Evolutionary conservation across 495 filamentous ascomycete species (phyloP).

Genomic region (Penicillium pulvis): DNA sequence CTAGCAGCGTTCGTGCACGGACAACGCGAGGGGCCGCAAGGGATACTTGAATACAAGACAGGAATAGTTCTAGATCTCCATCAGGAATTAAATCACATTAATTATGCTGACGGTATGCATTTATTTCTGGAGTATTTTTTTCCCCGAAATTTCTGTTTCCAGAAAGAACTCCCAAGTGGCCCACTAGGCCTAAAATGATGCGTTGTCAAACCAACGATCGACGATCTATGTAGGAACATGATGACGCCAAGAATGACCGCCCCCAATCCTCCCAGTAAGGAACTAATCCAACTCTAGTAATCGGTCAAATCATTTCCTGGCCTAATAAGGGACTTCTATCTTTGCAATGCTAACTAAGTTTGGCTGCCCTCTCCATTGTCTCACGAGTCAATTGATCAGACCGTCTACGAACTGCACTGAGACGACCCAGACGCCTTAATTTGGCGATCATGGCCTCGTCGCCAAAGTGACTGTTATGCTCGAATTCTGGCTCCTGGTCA

Average conservation of each 20-base stretch:
- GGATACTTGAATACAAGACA: slow-evolving; percentile 8
- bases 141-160: not conserved
- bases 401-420: slow-evolving; percentile 53
- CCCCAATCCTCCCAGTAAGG: not conserved
- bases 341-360: slow-evolving; percentile 42
- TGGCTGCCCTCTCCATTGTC: slow-evolving; percentile 56
- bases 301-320: not conserved
- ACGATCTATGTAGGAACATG: not conserved
- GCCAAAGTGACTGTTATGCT: slow-evolving; percentile 75
- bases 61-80: not conserved
- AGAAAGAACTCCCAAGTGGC: not conserved
- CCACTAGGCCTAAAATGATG: not conserved
- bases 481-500: slow-evolving; percentile 77
- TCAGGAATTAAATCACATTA: not conserved
- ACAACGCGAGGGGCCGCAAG: slow-evolving; percentile 27
- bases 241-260: not conserved
- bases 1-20: slow-evolving; percentile 15
- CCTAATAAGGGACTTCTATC: not conserved
- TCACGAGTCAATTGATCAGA: slow-evolving; percentile 58
- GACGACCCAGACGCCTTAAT: slow-evolving; percentile 60
- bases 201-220: not conserved
- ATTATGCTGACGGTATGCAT: not conserved
- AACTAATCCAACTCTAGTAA: slow-evolving; percentile 3
- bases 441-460: slow-evolving; percentile 74
- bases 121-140: not conserved